Percentiles rank a stretch among this genome's conserved stretches.
These are phyloP conservation scores for Phaffia australis DNA, from an alignment of 768 basidiomycete species.

Conservation along the genomic window DNA sequence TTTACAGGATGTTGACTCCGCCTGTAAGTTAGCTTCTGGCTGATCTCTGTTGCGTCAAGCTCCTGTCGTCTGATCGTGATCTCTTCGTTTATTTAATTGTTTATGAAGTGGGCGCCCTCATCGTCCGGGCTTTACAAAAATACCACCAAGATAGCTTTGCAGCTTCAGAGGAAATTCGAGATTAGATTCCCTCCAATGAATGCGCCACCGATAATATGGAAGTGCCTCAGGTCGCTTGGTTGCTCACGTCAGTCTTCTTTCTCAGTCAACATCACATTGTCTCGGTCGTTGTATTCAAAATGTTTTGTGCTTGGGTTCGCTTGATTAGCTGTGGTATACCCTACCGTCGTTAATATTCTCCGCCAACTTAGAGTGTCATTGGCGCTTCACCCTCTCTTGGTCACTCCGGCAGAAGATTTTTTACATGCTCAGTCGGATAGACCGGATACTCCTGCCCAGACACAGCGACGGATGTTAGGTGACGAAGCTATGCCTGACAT, in stretches of 20 bases:
- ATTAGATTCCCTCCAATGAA: slow-evolving; percentile 64
- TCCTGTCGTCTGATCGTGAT: neutral
- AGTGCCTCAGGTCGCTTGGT: slow-evolving; percentile 53
- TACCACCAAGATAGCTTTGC: slow-evolving; percentile 53
- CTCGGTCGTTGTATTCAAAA: neutral
- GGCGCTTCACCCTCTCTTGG: slow-evolving; percentile 24
- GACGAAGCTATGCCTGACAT: slow-evolving; percentile 63
- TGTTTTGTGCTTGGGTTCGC: neutral
- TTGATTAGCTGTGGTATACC: slow-evolving; percentile 30
- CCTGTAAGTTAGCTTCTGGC: slow-evolving; percentile 43
- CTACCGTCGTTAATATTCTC: slow-evolving; percentile 27
- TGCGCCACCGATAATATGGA: slow-evolving; percentile 65
- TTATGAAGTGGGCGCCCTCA: slow-evolving; percentile 53
- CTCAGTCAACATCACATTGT: neutral
- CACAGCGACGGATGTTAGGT: slow-evolving; percentile 45
- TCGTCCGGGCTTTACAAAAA: slow-evolving; percentile 51
- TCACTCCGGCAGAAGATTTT: slow-evolving; percentile 1
- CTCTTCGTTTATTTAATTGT: slow-evolving; percentile 25
- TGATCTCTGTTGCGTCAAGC: neutral
- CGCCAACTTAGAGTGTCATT: slow-evolving; percentile 29
- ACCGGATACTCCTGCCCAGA: slow-evolving; percentile 27
- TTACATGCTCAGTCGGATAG: slow-evolving; percentile 43
- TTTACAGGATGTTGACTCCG: slow-evolving; percentile 56
- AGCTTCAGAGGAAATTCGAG: slow-evolving; percentile 47
- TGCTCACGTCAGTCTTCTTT: slow-evolving; percentile 57